Evolutionary conservation across 2,329 filamentous ascomycete species (phyloP).

Genomic region (Fusarium gaditjirri): DNA sequence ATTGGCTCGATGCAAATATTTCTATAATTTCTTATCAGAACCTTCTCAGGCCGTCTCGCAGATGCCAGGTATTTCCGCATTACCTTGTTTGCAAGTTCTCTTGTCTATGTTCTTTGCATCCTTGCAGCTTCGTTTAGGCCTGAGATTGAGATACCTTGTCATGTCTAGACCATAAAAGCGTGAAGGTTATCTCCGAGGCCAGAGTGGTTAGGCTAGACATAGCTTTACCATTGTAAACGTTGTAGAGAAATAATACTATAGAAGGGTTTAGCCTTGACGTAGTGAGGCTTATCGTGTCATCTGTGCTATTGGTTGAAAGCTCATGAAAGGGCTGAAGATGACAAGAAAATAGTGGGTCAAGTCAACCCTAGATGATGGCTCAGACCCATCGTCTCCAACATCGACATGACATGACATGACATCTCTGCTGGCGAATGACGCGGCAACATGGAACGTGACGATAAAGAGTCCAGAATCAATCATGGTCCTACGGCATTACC

Average conservation of each 20-base stretch:
- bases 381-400: background rate
- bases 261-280: fast-evolving
- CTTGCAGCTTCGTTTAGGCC: background rate
- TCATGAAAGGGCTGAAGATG: conserved; percentile 9
- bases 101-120: background rate
- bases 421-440: background rate
- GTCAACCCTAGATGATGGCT: background rate
- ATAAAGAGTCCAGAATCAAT: fast-evolving
- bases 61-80: background rate
- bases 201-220: too few species aligned
- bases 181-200: too few species aligned
- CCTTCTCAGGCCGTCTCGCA: background rate
- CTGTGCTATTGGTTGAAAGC: background rate
- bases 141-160: fast-evolving
- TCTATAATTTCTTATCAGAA: background rate
- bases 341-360: conserved; percentile 23
- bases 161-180: too few species aligned
- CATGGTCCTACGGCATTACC: fast-evolving
- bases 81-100: background rate
- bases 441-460: background rate
- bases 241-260: background rate
- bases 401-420: background rate
- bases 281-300: fast-evolving
- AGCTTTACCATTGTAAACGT: too few species aligned
- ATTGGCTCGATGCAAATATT: background rate